phyloP scores from a whole-genome alignment of 139 green algal genomes.

The Tetradesmus lagerheimii region DNA sequence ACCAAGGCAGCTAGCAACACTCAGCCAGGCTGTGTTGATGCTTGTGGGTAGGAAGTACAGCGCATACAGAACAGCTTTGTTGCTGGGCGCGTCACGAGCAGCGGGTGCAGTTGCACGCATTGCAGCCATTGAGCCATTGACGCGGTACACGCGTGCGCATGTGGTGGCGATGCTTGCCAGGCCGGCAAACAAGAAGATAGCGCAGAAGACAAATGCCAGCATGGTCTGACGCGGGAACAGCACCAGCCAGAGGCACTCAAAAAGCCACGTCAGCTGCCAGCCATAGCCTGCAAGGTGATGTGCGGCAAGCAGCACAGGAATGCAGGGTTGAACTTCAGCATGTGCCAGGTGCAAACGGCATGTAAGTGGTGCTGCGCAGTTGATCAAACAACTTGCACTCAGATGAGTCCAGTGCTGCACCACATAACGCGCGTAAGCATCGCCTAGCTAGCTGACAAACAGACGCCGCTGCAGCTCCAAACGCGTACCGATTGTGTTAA shows the following conservation, averaged over 20 bases:
- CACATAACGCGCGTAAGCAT: too few relatives aligned
- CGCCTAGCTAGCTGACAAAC: neutral
- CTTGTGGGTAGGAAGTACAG: slow-evolving; percentile 68
- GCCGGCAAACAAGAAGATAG: slow-evolving; percentile 53
- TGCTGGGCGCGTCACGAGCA: slow-evolving; percentile 32
- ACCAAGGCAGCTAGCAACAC: slow-evolving; percentile 67
- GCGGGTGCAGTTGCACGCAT: neutral
- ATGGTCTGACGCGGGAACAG: slow-evolving; percentile 60
- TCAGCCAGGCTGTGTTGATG: slow-evolving; percentile 80
- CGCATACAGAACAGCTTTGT: slow-evolving; percentile 53
- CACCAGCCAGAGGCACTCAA: slow-evolving; percentile 68
- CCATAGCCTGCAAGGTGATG: slow-evolving; percentile 24
- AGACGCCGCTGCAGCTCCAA: neutral
- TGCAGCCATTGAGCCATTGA: neutral
- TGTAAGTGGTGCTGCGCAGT: too few relatives aligned
- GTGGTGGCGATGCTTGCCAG: neutral
- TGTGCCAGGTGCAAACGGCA: too few relatives aligned
- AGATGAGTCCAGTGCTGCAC: too few relatives aligned
- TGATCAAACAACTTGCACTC: too few relatives aligned
- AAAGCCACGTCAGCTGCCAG: slow-evolving; percentile 71
- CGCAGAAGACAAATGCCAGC: slow-evolving; percentile 57
- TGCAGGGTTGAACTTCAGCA: too few relatives aligned
- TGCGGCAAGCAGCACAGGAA: neutral
- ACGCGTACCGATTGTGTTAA: slow-evolving; percentile 36
- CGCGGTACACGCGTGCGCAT: neutral